These are phyloP conservation scores for Solanum gandarillasii DNA, from an alignment of 257 asterid genomes.

Conservation along the genomic window DNA sequence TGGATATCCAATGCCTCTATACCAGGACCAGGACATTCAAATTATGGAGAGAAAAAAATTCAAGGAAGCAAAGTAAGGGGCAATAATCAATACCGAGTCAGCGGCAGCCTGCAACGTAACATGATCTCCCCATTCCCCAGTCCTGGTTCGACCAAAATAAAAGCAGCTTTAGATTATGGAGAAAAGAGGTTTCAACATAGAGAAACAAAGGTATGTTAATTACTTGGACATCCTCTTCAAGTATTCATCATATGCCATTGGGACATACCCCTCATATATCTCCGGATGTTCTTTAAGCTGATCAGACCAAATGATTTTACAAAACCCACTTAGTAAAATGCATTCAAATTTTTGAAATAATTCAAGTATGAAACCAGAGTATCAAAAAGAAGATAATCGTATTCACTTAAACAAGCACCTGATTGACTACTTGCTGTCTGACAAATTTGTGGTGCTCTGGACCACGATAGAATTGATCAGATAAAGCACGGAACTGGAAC, in stretches of 20 bases:
- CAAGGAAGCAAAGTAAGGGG: constrained; percentile 1
- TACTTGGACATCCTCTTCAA: constrained; percentile 71
- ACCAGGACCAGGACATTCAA: neutral
- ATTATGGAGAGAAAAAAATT: neutral
- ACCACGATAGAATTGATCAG: constrained; percentile 84
- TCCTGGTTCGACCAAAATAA: constrained; percentile 32
- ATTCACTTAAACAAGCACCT: constrained; percentile 33
- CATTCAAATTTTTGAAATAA: neutral
- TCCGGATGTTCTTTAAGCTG: constrained; percentile 84
- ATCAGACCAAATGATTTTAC: constrained; percentile 15
- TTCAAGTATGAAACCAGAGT: neutral
- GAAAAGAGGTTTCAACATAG: neutral
- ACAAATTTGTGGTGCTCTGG: constrained; percentile 94
- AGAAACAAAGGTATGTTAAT: constrained; percentile 3
- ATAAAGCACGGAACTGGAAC: constrained; percentile 62
- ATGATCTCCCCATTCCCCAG: constrained; percentile 97
- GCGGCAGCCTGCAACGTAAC: constrained; percentile 98
- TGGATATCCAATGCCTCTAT: neutral
- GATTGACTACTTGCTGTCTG: constrained; percentile 74
- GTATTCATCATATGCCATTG: constrained; percentile 84
- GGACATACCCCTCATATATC: constrained; percentile 85
- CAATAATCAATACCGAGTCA: constrained; percentile 50
- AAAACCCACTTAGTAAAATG: neutral
- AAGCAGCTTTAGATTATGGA: neutral
- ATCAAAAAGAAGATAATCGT: neutral